Percentiles rank a stretch among this genome's conserved stretches.
Conservation (phyloP, 2,329 filamentous ascomycete genomes). For the Claviceps sp. region DNA sequence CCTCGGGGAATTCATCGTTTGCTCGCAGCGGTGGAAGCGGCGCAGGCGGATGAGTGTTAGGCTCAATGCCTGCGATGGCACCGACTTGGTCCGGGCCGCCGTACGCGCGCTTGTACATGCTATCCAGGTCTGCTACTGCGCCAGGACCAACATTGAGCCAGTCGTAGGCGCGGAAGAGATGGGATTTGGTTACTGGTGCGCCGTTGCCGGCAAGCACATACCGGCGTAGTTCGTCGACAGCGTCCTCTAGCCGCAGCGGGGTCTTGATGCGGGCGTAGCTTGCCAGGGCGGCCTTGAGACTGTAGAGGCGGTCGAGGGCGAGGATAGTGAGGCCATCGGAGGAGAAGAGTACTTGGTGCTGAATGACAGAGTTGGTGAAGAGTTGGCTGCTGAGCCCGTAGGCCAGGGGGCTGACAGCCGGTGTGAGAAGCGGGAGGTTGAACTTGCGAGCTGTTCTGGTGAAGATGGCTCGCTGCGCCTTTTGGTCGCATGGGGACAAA, state of each 20-base stretch:
- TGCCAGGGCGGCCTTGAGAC: conserved; percentile 47
- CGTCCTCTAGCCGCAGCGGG: conserved; percentile 38
- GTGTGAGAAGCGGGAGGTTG: conserved; percentile 27
- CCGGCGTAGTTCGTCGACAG: conserved; percentile 49
- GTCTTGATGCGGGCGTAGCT: conserved; percentile 37
- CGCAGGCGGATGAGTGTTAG: background rate
- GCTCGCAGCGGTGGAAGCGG: background rate
- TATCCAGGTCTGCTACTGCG: conserved; percentile 39
- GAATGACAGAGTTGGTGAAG: conserved; percentile 40
- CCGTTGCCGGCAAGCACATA: conserved; percentile 42
- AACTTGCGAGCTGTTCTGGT: conserved; percentile 38
- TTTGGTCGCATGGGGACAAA: conserved; percentile 33
- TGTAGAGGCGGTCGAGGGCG: conserved; percentile 49
- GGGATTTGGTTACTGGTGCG: conserved; percentile 32
- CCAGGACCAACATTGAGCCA: conserved; percentile 39
- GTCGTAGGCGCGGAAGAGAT: conserved; percentile 41
- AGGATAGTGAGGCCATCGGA: conserved; percentile 46
- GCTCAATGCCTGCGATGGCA: conserved; percentile 29
- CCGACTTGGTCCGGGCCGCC: conserved; percentile 32
- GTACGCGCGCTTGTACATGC: conserved; percentile 43
- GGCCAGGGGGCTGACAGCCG: conserved; percentile 27
- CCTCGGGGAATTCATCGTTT: background rate
- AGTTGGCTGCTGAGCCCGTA: conserved; percentile 37
- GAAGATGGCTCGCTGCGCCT: conserved; percentile 33
- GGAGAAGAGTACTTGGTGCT: conserved; percentile 49